Conservation (phyloP, 768 basidiomycete genomes). For the Lactarius evosmus region DNA sequence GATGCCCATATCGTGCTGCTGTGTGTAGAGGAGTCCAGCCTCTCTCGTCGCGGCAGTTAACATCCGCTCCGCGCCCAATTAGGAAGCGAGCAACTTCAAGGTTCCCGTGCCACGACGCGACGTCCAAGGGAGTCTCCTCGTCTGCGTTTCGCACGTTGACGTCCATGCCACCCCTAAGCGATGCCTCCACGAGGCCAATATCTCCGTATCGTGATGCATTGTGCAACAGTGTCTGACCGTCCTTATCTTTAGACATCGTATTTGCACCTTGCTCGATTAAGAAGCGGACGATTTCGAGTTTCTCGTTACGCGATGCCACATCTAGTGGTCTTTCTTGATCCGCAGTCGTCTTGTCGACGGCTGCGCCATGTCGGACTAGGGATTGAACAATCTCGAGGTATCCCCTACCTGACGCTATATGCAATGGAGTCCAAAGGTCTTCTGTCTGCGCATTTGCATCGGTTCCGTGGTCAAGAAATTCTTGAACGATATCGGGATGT, state of each 20-base stretch:
- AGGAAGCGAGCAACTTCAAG: not conserved
- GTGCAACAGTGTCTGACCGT: not conserved
- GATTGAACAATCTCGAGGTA: not conserved
- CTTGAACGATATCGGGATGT: not conserved
- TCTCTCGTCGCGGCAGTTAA: no score
- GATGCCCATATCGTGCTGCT: not conserved
- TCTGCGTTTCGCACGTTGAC: not conserved
- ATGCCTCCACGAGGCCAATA: not conserved
- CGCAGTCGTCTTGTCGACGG: not conserved
- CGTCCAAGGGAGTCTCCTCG: not conserved
- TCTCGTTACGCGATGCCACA: not conserved
- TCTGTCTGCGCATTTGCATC: not conserved
- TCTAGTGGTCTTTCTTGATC: not conserved
- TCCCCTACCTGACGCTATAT: not conserved
- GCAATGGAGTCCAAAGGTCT: not conserved
- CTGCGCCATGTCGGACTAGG: not conserved
- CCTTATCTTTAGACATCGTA: not conserved
- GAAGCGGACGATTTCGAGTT: not conserved
- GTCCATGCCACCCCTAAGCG: not conserved
- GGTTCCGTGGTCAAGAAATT: no score
- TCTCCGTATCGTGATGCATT: not conserved
- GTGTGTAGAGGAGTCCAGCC: not conserved
- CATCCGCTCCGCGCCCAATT: not conserved
- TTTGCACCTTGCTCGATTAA: not conserved
- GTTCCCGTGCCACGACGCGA: not conserved